phyloP scores from a whole-genome alignment of 805 yeast species.

The Candida parachauliodes region DNA sequence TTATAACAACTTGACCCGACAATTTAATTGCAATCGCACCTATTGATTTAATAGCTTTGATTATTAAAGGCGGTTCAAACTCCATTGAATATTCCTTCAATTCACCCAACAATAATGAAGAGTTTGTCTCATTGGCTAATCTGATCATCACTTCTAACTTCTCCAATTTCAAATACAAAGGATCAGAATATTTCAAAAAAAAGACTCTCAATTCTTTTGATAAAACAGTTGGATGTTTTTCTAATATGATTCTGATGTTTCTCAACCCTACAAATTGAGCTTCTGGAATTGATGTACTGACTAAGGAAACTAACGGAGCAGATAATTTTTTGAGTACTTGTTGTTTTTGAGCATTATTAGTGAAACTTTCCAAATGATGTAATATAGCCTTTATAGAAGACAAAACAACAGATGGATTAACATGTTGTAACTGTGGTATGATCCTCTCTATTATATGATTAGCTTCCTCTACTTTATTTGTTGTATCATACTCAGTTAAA shows the following conservation, averaged over 20 bases:
- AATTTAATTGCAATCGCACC: constrained; percentile 71
- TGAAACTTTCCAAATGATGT: constrained; percentile 55
- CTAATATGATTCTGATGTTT: constrained; percentile 84
- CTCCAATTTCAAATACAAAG: constrained; percentile 72
- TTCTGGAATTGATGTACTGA: constrained; percentile 82
- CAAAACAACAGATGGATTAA: constrained; percentile 90
- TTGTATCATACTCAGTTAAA: constrained; percentile 64
- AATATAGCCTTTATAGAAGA: constrained; percentile 78
- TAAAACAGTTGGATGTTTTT: constrained; percentile 78
- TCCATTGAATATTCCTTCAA: constrained; percentile 80
- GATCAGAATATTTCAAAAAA: constrained; percentile 83
- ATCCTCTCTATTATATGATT: constrained; percentile 84
- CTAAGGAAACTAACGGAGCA: constrained; percentile 82
- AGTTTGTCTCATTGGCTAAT: constrained; percentile 58
- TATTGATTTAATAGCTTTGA: constrained; percentile 60
- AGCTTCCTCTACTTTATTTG: constrained; percentile 56
- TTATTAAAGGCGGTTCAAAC: constrained; percentile 75
- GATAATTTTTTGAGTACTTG: constrained; percentile 64
- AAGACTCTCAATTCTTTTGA: constrained; percentile 82
- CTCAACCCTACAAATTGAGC: constrained; percentile 91
- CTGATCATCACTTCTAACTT: constrained; percentile 73
- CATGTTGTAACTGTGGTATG: constrained; percentile 94
- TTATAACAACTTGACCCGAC: constrained; percentile 43
- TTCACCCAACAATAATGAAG: constrained; percentile 60
- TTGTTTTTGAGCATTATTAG: constrained; percentile 36